These are phyloP conservation scores for Cinchona pubescens DNA, from an alignment of 257 asterid species.

Conservation along the genomic window DNA sequence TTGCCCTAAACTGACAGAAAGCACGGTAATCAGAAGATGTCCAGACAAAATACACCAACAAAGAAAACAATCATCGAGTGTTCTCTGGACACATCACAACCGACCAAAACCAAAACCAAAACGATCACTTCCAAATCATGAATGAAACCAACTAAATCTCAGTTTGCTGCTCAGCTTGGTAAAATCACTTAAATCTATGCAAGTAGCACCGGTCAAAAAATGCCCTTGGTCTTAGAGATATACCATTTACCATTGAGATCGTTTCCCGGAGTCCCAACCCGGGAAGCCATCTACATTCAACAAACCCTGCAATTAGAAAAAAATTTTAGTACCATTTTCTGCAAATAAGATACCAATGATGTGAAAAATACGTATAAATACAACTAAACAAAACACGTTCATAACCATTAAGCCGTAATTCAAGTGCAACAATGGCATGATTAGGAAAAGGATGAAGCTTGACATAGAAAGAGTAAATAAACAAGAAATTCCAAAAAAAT, in stretches of 20 bases:
- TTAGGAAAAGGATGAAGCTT: neutral
- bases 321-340: neutral
- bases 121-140: constrained; percentile 34
- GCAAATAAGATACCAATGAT: neutral
- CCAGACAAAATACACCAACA: constrained; percentile 67
- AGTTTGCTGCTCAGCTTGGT: neutral
- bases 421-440: neutral
- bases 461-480: constrained; percentile 1
- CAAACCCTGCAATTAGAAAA: constrained; percentile 7
- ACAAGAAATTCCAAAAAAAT: no score
- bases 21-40: constrained; percentile 37
- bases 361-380: neutral
- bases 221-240: neutral
- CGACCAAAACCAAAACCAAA: constrained; percentile 21
- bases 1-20: constrained; percentile 38
- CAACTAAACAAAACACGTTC: neutral
- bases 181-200: neutral
- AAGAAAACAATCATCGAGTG: constrained; percentile 34
- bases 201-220: neutral
- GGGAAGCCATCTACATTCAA: constrained; percentile 1
- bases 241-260: neutral
- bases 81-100: constrained; percentile 62
- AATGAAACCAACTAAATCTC: constrained; percentile 12
- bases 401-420: neutral
- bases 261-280: constrained; percentile 2